Base-by-base conservation (phyloP, 345 rosid genomes). In the Eucalyptus regnans region DNA sequence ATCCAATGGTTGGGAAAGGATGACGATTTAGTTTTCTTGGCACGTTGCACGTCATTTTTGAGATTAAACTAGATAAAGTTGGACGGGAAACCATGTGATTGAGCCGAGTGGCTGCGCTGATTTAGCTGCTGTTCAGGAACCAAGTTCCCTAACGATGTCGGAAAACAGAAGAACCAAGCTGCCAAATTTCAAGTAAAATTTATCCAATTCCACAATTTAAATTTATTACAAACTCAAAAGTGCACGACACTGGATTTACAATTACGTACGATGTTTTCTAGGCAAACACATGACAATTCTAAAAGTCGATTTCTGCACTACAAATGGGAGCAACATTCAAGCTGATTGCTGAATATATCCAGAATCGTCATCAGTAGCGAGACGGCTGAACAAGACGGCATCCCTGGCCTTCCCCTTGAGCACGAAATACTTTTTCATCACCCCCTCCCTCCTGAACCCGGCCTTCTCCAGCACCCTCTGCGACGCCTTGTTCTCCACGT, bases 381-480 rank as follows among this genome's bases (percentile, higher is more conserved):
- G 90, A 20, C 91, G 85, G 41, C 95, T 91, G 88, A 89, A 92
- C 89, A 91, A 87, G 20, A 91, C 92, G 86, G 46, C 22, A 49
- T 92, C 94, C 52, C 90, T 46, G 11, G 88, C 51, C 76, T 31
- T 90, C 10, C 93, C 95, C 76, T 91, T 91, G 87, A 49, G 62
- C 27, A 51, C 23, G 27, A 29, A 5, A 9, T 88, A 92, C 87
- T 87, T 93, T 86, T 92, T 91, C 8, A 93, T 87, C 51, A 91
- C 91, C 51, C 91, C 93, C 86, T 92, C 95, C 89, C 89, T 90
- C n/a, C 4, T 27, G 68, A 93, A 92, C 37, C 93, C 92, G 43
- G 88, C 92, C 88, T 92, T 93, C 90, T 92, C 95, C 81, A 92
- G 29, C 86, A 92, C 92, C 90, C 87, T 91, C 80, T 88, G 93